phyloP scores from a whole-genome alignment of 2,329 filamentous ascomycete genomes.

The Lecanosticta acicola region DNA sequence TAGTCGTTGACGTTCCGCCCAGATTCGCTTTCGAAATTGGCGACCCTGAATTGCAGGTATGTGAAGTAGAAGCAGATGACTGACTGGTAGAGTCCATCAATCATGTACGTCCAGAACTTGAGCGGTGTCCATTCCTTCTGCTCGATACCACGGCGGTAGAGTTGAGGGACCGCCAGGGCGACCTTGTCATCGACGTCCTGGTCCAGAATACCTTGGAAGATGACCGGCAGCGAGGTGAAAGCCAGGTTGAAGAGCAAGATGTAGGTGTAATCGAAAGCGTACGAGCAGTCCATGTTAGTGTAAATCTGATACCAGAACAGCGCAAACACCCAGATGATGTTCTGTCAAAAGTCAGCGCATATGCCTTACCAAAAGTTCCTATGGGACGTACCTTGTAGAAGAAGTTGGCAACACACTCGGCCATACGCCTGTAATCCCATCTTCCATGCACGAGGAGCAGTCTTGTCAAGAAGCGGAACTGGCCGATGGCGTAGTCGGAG shows the following conservation, averaged over 20 bases:
- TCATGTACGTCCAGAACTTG: slow-evolving; percentile 98
- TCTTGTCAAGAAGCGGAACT: slow-evolving; percentile 82
- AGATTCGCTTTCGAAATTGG: slow-evolving; percentile 62
- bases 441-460: slow-evolving; percentile 84
- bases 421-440: slow-evolving; percentile 92
- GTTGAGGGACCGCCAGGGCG: slow-evolving; percentile 86
- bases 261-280: slow-evolving; percentile 96
- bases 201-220: slow-evolving; percentile 92
- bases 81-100: slow-evolving; percentile 91
- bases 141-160: slow-evolving; percentile 94
- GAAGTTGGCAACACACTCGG: slow-evolving; percentile 94
- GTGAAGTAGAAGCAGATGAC: slow-evolving; percentile 90
- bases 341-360: slow-evolving; percentile 47
- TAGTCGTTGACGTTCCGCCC: slow-evolving; percentile 75
- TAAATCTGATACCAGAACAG: slow-evolving; percentile 98
- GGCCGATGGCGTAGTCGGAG: slow-evolving; percentile 89
- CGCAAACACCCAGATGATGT: slow-evolving; percentile 93
- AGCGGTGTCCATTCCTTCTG: slow-evolving; percentile 90
- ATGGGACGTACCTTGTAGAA: slow-evolving; percentile 73
- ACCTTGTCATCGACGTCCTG: slow-evolving; percentile 95
- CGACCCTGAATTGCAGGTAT: slow-evolving; percentile 69
- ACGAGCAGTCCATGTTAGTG: slow-evolving; percentile 92
- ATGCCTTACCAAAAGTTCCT: background rate
- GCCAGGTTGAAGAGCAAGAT: slow-evolving; percentile 94
- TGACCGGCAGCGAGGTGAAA: slow-evolving; percentile 91